Base-by-base conservation (phyloP, 163 green algal species). In the Trebouxiophyceae sp. region DNA sequence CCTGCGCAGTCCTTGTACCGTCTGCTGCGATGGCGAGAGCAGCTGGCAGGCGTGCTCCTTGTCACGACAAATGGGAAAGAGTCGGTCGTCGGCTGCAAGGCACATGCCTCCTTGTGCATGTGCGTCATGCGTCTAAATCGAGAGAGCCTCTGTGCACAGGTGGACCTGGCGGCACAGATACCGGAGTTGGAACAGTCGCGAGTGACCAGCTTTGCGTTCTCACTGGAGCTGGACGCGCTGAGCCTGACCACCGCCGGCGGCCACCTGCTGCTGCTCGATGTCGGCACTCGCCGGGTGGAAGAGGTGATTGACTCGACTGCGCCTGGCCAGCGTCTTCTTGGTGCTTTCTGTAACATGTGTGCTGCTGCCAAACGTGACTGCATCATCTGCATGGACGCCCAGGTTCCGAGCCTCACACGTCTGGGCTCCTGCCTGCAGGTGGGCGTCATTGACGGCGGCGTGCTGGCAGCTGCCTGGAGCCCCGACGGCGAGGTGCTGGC, bases 401-500 rank as follows among this genome's bases (percentile, higher is more conserved):
- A 30, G 22, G 47, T 20, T 28, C 26, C 23, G 5, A 57, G 5
- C 23, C 47, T 12, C 26, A 20, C 16, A 57, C 26, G 47, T 20
- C 23, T 57, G 19, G 47, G 23, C 23, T 24, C 19, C 8, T 28
- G 26, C 19, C 26, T 58, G 54, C 76, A 87, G 67, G 83, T 96
- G 7, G 88, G 90, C 3, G 54, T 46, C 1, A 54, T 97, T 8
- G 76, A 87, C 16, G 90, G 80, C 6, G 89, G 90, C 27, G 63
- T 96, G 22, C 68, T 65, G 2, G 79, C 67, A 1, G 66, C 76
- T 59, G 63, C 67, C 1, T 95, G 86, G 89, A 89, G 80, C 57
- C 90, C 90, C 0, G 89, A 95, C 67, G 90, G 88, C 1, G 84
- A 94, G 63, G 45, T 88, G 45, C 57, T 96, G 29, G 85, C 68